Percentiles rank a stretch among this genome's conserved stretches.
phyloP scores from a whole-genome alignment of 2,329 filamentous ascomycete species.

The Neofusicoccum kwambonambiense region DNA sequence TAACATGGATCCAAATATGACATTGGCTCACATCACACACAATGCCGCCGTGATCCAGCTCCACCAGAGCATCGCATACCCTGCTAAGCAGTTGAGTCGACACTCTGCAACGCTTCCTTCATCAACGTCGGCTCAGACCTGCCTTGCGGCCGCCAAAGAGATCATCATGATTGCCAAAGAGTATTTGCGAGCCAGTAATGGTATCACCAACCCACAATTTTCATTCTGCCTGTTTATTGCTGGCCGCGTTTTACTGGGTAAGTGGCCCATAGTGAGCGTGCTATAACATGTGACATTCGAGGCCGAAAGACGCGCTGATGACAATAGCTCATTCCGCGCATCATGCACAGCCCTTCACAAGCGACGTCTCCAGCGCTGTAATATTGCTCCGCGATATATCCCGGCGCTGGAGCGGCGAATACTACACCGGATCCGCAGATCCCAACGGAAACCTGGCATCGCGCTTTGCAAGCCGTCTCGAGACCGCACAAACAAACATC shows the following conservation, averaged over 20 bases:
- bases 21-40: slow-evolving; percentile 30
- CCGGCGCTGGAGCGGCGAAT: slow-evolving; percentile 36
- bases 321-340: slow-evolving; percentile 34
- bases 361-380: slow-evolving; percentile 35
- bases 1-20: slow-evolving; percentile 31
- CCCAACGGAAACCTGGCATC: slow-evolving; percentile 32
- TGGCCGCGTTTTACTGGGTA: slow-evolving; percentile 30
- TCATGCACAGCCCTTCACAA: slow-evolving; percentile 28
- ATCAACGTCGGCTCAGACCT: slow-evolving; percentile 26
- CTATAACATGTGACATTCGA: not conserved
- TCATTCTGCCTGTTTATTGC: slow-evolving; percentile 30
- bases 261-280: not conserved
- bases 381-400: slow-evolving; percentile 38
- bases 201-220: slow-evolving; percentile 35
- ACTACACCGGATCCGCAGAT: slow-evolving; percentile 10
- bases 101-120: slow-evolving; percentile 25
- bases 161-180: slow-evolving; percentile 27
- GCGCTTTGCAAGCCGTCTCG: slow-evolving; percentile 35
- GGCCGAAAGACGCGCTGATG: not conserved
- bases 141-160: slow-evolving; percentile 27
- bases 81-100: slow-evolving; percentile 29
- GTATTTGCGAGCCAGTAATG: slow-evolving; percentile 26
- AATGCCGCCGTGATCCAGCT: slow-evolving; percentile 29
- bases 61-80: slow-evolving; percentile 32
- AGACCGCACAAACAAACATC: slow-evolving; percentile 23